Base-by-base conservation (phyloP, 306 rosid species). In the Fragaria nilgerrensis region DNA sequence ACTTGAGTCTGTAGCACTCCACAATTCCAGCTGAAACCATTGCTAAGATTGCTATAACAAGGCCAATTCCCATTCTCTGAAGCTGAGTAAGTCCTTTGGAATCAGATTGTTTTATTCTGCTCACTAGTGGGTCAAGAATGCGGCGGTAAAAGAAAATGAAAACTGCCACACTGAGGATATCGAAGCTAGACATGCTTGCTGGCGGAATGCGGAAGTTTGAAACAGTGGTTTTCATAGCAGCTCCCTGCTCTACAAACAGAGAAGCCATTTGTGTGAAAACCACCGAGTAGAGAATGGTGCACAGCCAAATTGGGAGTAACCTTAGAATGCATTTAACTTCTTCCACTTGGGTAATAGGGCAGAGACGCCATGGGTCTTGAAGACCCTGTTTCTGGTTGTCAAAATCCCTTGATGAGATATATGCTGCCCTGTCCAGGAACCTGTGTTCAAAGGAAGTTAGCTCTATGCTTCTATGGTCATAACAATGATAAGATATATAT, bases 211-310 rank as follows among this genome's bases (percentile, higher is more conserved):
- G 83, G 87, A 96, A 96, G 79, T 77, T 53, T 67, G 96, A 89
- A 68, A 96, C 59, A 0, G 88, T 87, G 44, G 97, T 88, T 75
- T 96, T 89, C 99, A 96, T 96, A 78, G 94, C 99, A 1, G 97
- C 96, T 17, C 99, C 99, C 87, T 96, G 99, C 87, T 92, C 99
- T 61, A 96, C 99, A 67, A 96, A 96, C 80, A 96, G 98, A 22
- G 99, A 96, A 47, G 97, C 98, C 99, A 96, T 96, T 83, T 96
- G 99, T 72, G 99, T 92, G 85, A 92, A 96, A 78, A 92, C 99
- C 66, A 96, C 99, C 0, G 99, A 96, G 89, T 92, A 96, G 84
- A 96, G 78, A 80, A 96, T 96, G 80, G 99, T 96, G 90, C 99
- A 96, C 75, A 96, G 94, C 99, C 99, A 96, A 39, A 96, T 96